Base-by-base conservation (phyloP, 495 filamentous ascomycete genomes). In the Patellaria atrata region DNA sequence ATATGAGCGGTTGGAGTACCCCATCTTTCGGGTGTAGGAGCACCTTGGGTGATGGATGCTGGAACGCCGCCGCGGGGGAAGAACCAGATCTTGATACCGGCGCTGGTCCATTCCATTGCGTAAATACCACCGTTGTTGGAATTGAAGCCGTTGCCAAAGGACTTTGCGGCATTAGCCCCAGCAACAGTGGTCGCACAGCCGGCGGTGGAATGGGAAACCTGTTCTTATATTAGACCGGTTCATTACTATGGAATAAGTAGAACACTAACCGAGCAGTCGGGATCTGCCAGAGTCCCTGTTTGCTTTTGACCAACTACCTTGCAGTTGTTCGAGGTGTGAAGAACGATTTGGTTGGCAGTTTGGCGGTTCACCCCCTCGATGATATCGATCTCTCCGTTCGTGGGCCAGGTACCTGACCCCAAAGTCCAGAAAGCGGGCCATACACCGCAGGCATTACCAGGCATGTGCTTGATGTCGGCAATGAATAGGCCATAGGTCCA, bases 291-390 rank as follows among this genome's bases (percentile, higher is more conserved):
- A 4, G 51, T 57, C 11, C 67, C 64, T 8, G 62, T 54, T 43
- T 73, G 57, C 1, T 63, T 55, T 28, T 64, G 66, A 7, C 56
- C 53, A 31, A 58, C 58, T 37, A 84, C 57, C 22, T 44, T 57
- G 55, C 82, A 91, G n/a, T 67, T 66, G 9, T 64, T 55, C 6
- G 52, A 52, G 0, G 83, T 89, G 53, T 94, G 87, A 22, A 94
- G 63, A 2, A 82, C 75, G 44, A 91, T 73, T 24, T 64, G 51
- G 44, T 87, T 79, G 34, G 65, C 58, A 0, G 62, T 55, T 31
- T 75, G 64, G 22, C 60, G 47, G 56, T 89, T 83, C 40, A 91
- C 79, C 25, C 81, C 81, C 52, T 94, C 84, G 52, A 94, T 76
- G 45, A 94, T 84, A 62, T 94, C 85, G 16, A 52, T 53, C 27